These are phyloP conservation scores for Beauveria varroae DNA, from an alignment of 2,329 filamentous ascomycete species.

Conservation along the genomic window DNA sequence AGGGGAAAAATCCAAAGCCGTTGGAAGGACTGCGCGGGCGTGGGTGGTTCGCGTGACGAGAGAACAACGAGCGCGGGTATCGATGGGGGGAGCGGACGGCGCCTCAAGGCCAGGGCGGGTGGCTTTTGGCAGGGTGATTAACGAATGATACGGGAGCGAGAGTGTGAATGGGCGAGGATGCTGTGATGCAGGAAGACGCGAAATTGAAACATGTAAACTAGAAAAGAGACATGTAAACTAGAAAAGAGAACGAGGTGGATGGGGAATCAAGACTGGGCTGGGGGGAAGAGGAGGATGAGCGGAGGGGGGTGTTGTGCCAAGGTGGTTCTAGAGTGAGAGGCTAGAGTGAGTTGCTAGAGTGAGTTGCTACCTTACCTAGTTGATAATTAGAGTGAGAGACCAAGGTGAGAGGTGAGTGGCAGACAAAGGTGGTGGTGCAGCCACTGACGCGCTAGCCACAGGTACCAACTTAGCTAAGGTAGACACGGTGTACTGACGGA, in stretches of 20 bases:
- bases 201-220: slow-evolving; percentile 8
- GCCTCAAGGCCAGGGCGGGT: background rate
- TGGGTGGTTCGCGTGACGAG: slow-evolving; percentile 8
- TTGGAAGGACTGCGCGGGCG: background rate
- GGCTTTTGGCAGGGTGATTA: background rate
- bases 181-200: background rate
- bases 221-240: background rate
- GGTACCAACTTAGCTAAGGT: no score
- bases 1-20: background rate
- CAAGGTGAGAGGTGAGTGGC: background rate
- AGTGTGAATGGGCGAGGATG: background rate
- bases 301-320: background rate
- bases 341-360: background rate
- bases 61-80: slow-evolving; percentile 6
- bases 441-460: background rate
- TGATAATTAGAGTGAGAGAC: background rate
- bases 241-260: background rate
- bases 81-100: background rate
- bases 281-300: background rate
- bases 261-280: background rate
- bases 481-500: no score
- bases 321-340: background rate
- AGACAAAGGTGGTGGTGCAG: background rate
- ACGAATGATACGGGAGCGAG: background rate
- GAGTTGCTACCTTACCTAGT: background rate